Evolutionary conservation across 306 rosid species (phyloP).

Genomic region (Fagus crenata): DNA sequence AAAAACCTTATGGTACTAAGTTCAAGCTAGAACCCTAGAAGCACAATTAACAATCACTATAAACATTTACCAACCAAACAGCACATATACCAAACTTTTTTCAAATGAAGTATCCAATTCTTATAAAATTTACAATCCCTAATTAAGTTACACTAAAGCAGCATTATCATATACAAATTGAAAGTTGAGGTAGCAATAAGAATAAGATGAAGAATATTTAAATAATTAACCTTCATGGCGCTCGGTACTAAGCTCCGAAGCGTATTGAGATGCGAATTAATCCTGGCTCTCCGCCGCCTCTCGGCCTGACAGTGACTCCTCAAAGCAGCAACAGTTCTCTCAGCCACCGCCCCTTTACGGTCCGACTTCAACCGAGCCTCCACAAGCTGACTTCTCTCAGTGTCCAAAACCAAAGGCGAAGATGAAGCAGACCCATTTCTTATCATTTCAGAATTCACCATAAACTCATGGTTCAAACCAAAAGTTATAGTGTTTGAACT

Average conservation of each 20-base stretch:
- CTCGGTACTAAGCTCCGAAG: conserved; percentile 61
- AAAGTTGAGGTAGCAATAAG: background rate
- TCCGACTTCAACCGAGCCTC: conserved; percentile 51
- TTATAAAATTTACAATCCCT: background rate
- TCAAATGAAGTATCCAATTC: background rate
- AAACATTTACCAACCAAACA: background rate
- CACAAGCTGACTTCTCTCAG: conserved; percentile 59
- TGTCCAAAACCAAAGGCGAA: conserved; percentile 60
- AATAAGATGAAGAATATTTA: background rate
- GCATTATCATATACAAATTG: background rate
- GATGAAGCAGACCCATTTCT: conserved; percentile 52
- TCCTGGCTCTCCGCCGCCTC: conserved; percentile 66
- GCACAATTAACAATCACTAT: background rate
- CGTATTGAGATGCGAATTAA: conserved; percentile 62
- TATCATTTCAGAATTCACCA: conserved; percentile 23
- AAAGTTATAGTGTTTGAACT: conserved; percentile 26
- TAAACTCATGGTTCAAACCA: conserved; percentile 31
- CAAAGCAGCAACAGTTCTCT: conserved; percentile 60
- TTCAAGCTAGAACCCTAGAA: background rate
- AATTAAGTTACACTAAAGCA: background rate
- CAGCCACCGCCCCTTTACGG: conserved; percentile 41
- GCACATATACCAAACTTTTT: background rate
- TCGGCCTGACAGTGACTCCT: conserved; percentile 77
- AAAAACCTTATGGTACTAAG: background rate
- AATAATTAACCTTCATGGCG: conserved; percentile 57